Evolutionary conservation across 768 basidiomycete species (phyloP), one percentile per base, ranked within the genome.

Genomic region (Solioccasus polychromus): DNA sequence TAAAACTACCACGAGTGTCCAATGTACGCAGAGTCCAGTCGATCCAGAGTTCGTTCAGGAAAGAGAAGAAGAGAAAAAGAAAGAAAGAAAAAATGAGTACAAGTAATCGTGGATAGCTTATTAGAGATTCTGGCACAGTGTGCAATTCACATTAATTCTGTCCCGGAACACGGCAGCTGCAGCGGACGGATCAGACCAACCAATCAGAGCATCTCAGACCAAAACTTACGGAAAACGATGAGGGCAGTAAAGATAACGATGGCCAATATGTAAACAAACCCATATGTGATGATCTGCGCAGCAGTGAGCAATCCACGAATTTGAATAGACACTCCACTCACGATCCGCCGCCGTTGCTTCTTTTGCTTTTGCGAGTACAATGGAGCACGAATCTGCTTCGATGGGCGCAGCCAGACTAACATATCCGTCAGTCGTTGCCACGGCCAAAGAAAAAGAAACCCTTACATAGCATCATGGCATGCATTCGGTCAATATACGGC

Each of bases 321-420:
- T 31, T 31, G 11, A 31, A 4, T 5, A 31, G 11, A 15, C 11
- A 11, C 12, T 5, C 25, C 25, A 73, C 82, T 63, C 62, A 95
- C 91, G 57, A 94, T 93, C 78, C 85, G 85, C 45, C 92, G 83
- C 42, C 94, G 84, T 62, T 92, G 90, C 63, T 81, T 80, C 68
- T 85, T 87, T 69, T 93, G 88, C 68, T 91, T 92, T 64, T 90
- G 76, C 37, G 86, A 87, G 68, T 90, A 97, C 56, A 97, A 71
- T 0, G 93, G 92, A 2, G 93, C 83, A 36, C 90, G 88, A 52
- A 95, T 95, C 68, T 94, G 92, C 64, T 91, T 91, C 43, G 91
- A 93, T 18, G 92, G 92, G 19, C 89, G 83, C 38, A 98, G 73
- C 95, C 96, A 98, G 77, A 97, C 88, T 91, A 55, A 10, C 42